phyloP scores from a whole-genome alignment of 345 rosid species.

The Hypericum androsaemum region DNA sequence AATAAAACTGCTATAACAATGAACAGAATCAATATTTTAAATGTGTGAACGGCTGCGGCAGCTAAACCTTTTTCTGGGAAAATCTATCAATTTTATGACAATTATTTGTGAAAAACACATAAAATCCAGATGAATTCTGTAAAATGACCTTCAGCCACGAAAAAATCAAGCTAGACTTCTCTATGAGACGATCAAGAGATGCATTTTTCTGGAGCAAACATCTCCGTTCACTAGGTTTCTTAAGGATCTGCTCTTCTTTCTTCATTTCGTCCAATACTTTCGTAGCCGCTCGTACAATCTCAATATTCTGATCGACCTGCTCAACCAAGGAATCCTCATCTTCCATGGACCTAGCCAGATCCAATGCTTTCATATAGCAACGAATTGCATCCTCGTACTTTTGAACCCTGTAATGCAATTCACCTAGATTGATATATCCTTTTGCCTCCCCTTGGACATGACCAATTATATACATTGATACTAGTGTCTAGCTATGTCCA shows the following conservation, averaged over 20 bases:
- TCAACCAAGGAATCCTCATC: conserved; percentile 69
- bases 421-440: conserved; percentile 92
- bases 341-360: conserved; percentile 74
- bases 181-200: conserved; percentile 66
- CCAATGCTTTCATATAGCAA: conserved; percentile 69
- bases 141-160: conserved; percentile 70
- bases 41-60: too few relatives aligned
- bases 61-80: too few relatives aligned
- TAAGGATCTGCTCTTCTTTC: conserved; percentile 71
- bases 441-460: conserved; percentile 91
- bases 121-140: not conserved
- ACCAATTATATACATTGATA: conserved; percentile 61
- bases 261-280: conserved; percentile 61
- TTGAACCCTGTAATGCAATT: conserved; percentile 59
- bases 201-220: conserved; percentile 49
- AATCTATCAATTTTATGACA: not conserved
- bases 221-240: conserved; percentile 64
- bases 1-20: too few relatives aligned
- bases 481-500: conserved; percentile 69
- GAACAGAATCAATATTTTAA: too few relatives aligned
- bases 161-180: conserved; percentile 53
- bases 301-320: conserved; percentile 56
- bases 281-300: conserved; percentile 48
- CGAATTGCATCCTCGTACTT: conserved; percentile 60
- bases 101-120: not conserved